A percentile compares a stretch with the other conserved stretches of the same genome.
Evolutionary conservation across 495 filamentous ascomycete genomes (phyloP).

Genomic region (Hypoxylon cercidicola): DNA sequence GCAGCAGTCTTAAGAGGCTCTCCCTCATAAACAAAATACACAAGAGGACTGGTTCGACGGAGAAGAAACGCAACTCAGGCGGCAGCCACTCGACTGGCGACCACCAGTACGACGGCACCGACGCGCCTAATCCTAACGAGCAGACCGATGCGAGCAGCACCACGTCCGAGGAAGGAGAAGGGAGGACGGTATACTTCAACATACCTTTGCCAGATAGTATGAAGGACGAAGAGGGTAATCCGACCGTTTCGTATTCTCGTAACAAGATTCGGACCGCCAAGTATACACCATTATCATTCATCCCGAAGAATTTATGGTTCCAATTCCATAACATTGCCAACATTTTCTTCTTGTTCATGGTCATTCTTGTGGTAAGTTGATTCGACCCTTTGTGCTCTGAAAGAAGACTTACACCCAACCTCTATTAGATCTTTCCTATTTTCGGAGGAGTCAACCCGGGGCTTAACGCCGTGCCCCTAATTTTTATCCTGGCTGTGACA

Average conservation of each 20-base stretch:
- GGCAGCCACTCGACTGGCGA: conserved; percentile 52
- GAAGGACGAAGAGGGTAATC: conserved; percentile 84
- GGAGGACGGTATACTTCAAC: conserved; percentile 81
- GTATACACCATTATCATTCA: conserved; percentile 93
- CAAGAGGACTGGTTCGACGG: conserved; percentile 67
- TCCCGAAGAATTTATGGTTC: conserved; percentile 97
- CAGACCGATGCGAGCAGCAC: conserved; percentile 34
- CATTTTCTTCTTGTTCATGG: conserved; percentile 96
- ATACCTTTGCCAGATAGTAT: conserved; percentile 79
- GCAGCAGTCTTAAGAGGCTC: conserved; percentile 79
- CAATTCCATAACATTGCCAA: conserved; percentile 99
- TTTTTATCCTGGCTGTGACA: conserved; percentile 93
- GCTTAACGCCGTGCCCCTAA: conserved; percentile 88
- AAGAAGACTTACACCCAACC: conserved; percentile 24
- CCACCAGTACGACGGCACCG: conserved; percentile 48
- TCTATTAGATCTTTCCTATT: conserved; percentile 86
- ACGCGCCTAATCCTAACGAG: conserved; percentile 46
- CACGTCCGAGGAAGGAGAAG: conserved; percentile 43
- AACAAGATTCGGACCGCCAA: conserved; percentile 99
- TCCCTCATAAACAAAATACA: conserved; percentile 85
- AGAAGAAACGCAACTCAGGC: conserved; percentile 78
- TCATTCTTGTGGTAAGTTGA: conserved; percentile 86
- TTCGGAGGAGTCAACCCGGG: conserved; percentile 94
- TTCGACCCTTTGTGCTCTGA: conserved; percentile 1
- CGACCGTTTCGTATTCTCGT: conserved; percentile 73